Base-by-base conservation (phyloP, 2,329 filamentous ascomycete species). In the Xylariaceae sp. region DNA sequence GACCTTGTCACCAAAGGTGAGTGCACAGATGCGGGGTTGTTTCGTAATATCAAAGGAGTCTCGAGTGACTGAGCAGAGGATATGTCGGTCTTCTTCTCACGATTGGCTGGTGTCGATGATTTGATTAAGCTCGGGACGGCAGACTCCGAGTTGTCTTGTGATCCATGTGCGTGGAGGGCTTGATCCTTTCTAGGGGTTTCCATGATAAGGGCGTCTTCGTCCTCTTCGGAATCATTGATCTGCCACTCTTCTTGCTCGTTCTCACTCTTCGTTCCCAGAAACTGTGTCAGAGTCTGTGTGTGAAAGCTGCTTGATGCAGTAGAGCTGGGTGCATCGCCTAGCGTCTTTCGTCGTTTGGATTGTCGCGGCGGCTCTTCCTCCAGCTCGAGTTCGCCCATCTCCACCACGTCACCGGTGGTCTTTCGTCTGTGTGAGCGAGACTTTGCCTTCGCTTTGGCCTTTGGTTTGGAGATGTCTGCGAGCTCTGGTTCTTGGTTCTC, bases 221-320 rank as follows among this genome's bases (percentile, higher is more conserved):
- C 64, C 22, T 56, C 63, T 40, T 66, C 57, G 7, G 63, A 67
- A 41, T 64, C 64, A 40, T 56, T 53, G 22, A 67, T 60, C 22
- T 58, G 50, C 65, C 59, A 63, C 36, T 43, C 31, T 4, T 61
- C 55, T 28, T 28, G 22, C 9, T 57, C 47, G 2, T 58, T 45
- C 14, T 59, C 53, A 4, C 57, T 54, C 28, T 54, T 52, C 10
- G 41, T 53, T 14, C 63, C 54, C 11, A 64, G 45, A 1, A 65
- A 46, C 45, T 67, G 65, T 6, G 65, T 67, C 18, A 67, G 47
- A 4, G 66, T 69, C 50, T 68, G 66, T 1, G 66, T 69, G 33
- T 68, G 66, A 46, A 66, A 66, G 54, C 59, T 68, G 48, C 61
- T 65, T 16, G 64, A 62, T 14, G 52, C 49, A 19, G 43, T 57